phyloP scores from a whole-genome alignment of 2,329 filamentous ascomycete genomes.

The Aspergillus glaucus region DNA sequence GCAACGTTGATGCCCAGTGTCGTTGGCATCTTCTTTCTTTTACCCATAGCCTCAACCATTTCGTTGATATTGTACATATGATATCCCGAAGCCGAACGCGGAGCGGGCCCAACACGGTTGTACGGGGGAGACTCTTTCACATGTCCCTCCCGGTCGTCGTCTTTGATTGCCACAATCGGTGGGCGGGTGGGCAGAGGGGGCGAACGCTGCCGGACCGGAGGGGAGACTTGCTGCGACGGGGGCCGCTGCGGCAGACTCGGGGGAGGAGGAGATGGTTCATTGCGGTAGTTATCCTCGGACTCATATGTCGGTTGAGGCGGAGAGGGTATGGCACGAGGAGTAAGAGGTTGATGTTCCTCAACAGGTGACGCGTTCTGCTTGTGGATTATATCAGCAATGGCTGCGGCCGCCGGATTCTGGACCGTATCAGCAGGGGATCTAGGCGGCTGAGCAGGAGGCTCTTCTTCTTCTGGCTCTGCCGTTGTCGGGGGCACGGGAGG shows the following conservation, averaged over 20 bases:
- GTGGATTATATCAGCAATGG: slow-evolving; percentile 46
- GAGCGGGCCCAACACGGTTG: slow-evolving; percentile 46
- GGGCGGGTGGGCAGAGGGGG: slow-evolving; percentile 45
- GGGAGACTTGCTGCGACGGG: slow-evolving; percentile 48
- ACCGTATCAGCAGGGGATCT: slow-evolving; percentile 39
- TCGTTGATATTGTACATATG: slow-evolving; percentile 96
- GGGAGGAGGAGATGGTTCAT: slow-evolving; percentile 38
- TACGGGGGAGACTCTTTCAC: slow-evolving; percentile 52
- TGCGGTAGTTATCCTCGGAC: slow-evolving; percentile 58
- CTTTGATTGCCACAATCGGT: slow-evolving; percentile 30
- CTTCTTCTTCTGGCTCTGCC: slow-evolving; percentile 13
- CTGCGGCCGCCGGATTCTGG: slow-evolving; percentile 51
- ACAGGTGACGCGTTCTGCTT: slow-evolving; percentile 30
- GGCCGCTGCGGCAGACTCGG: slow-evolving; percentile 60
- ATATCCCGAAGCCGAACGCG: slow-evolving; percentile 67
- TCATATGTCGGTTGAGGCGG: slow-evolving; percentile 53
- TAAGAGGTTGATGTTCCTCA: slow-evolving; percentile 22
- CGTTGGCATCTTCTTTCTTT: slow-evolving; percentile 97
- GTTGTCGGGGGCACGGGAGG: slow-evolving; percentile 9
- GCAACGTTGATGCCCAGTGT: slow-evolving; percentile 87
- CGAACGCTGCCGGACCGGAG: slow-evolving; percentile 55
- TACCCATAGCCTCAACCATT: slow-evolving; percentile 94
- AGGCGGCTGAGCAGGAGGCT: slow-evolving; percentile 18
- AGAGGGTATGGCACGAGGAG: slow-evolving; percentile 26
- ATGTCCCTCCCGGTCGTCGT: slow-evolving; percentile 30